A percentile compares a stretch with the other conserved stretches of the same genome.
phyloP scores from a whole-genome alignment of 495 filamentous ascomycete species.

The Aspergillus kassunensis region DNA sequence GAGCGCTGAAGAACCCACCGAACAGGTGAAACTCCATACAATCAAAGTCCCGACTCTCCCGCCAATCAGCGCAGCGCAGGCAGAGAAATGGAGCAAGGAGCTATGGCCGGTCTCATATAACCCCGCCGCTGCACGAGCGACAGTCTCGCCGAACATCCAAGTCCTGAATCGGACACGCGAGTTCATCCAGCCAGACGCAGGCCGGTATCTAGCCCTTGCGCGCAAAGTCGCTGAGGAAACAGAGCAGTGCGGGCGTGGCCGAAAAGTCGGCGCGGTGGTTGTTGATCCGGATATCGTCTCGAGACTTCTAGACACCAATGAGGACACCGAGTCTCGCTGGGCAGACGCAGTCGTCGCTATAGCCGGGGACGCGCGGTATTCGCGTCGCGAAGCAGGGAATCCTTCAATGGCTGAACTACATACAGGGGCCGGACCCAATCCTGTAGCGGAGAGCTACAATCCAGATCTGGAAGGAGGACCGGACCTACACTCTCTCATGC shows the following conservation, averaged over 20 bases:
- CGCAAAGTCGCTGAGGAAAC: conserved; percentile 56
- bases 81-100: conserved; percentile 65
- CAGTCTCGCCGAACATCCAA: conserved; percentile 44
- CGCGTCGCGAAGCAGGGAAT: conserved; percentile 40
- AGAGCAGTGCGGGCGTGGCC: conserved; percentile 54
- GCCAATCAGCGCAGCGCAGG: conserved; percentile 71
- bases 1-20: conserved; percentile 24
- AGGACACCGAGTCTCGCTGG: conserved; percentile 20
- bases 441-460: conserved; percentile 26
- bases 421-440: conserved; percentile 24
- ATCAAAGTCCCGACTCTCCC: conserved; percentile 68
- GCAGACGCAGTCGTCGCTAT: conserved; percentile 58
- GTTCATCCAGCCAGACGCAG: conserved; percentile 51
- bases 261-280: conserved; percentile 76
- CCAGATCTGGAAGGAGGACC: conserved; percentile 57
- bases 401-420: conserved; percentile 24
- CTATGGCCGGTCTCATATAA: conserved; percentile 92
- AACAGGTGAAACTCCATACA: conserved; percentile 35
- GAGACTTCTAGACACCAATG: conserved; percentile 23
- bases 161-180: conserved; percentile 54
- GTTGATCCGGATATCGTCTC: conserved; percentile 54
- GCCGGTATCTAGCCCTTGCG: conserved; percentile 66
- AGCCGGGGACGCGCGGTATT: conserved; percentile 74
- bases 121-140: conserved; percentile 56
- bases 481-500: conserved; percentile 77